Conservation (phyloP, 345 rosid genomes). For the Arabis hirsuta region DNA sequence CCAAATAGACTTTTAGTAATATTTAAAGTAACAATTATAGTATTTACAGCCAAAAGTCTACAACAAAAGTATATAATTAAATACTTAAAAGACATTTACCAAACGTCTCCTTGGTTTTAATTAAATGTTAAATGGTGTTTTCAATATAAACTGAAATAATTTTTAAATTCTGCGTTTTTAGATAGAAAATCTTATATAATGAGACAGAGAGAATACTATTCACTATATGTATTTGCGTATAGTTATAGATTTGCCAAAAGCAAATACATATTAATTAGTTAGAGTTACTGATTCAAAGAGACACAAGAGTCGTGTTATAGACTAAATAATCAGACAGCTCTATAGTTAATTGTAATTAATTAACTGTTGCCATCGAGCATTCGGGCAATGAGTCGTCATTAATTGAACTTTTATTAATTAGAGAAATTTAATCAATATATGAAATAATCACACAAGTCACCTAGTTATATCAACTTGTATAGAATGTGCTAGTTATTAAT, state of each 20-base stretch:
- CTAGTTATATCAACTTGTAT: background rate
- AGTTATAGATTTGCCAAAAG: background rate
- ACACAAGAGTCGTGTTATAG: slow-evolving; percentile 27
- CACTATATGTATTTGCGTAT: background rate
- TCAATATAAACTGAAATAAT: no score
- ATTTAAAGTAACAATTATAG: no score
- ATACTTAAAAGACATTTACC: no score
- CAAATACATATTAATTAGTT: slow-evolving; percentile 1
- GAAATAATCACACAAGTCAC: slow-evolving; percentile 7
- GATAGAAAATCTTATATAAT: no score
- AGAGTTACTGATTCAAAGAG: slow-evolving; percentile 19
- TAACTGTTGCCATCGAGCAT: slow-evolving; percentile 20
- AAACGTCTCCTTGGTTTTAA: no score
- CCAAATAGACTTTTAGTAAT: no score
- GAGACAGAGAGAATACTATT: no score
- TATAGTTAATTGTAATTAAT: background rate
- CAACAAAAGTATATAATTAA: no score
- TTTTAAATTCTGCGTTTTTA: no score
- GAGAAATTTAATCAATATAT: background rate
- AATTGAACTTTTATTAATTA: slow-evolving; percentile 5
- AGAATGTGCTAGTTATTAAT: background rate
- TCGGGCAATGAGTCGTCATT: slow-evolving; percentile 31
- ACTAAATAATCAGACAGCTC: background rate
- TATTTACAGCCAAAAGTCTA: no score
- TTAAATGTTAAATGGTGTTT: no score